A percentile compares a stretch with the other conserved stretches of the same genome.
Evolutionary conservation across 768 basidiomycete species (phyloP).

Genomic region (Boletus eberwhitei): DNA sequence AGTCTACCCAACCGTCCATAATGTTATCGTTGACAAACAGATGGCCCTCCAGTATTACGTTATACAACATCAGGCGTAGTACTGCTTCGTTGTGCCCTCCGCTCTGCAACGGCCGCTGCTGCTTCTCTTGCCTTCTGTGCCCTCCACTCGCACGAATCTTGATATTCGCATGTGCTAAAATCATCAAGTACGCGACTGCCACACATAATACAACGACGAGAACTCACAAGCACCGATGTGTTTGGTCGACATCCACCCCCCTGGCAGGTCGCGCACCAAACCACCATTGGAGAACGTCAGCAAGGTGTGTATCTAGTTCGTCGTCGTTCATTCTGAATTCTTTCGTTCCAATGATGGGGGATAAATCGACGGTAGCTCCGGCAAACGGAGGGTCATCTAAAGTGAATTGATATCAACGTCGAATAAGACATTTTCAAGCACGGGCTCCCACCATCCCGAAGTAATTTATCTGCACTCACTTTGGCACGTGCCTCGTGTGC

Average conservation of each 20-base stretch:
- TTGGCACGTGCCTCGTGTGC: conserved; percentile 7
- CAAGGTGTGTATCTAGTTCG: conserved; percentile 52
- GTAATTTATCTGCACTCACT: background rate
- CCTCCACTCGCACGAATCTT: conserved; percentile 78
- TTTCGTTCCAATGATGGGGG: conserved; percentile 63
- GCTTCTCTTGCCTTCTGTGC: conserved; percentile 44
- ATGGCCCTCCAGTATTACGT: conserved; percentile 9
- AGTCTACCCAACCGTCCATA: conserved; percentile 49
- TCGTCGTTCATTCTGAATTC: conserved; percentile 52
- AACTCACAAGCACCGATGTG: conserved; percentile 66
- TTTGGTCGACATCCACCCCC: conserved; percentile 64
- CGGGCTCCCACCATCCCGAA: conserved; percentile 8
- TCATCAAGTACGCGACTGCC: background rate
- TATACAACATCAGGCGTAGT: background rate
- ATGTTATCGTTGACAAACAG: background rate
- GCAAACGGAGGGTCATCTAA: background rate
- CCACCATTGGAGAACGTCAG: conserved; percentile 70
- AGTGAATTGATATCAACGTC: conserved; percentile 2
- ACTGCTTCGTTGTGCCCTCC: background rate
- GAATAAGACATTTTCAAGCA: background rate
- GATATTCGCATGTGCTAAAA: conserved; percentile 68
- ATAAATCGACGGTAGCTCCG: conserved; percentile 1
- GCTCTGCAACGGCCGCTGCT: background rate
- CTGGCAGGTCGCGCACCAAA: conserved; percentile 58
- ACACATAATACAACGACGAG: background rate